Evolutionary conservation across 2,329 filamentous ascomycete genomes (phyloP), one percentile per base, ranked within the genome.

Genomic region (Diaporthe sp.): DNA sequence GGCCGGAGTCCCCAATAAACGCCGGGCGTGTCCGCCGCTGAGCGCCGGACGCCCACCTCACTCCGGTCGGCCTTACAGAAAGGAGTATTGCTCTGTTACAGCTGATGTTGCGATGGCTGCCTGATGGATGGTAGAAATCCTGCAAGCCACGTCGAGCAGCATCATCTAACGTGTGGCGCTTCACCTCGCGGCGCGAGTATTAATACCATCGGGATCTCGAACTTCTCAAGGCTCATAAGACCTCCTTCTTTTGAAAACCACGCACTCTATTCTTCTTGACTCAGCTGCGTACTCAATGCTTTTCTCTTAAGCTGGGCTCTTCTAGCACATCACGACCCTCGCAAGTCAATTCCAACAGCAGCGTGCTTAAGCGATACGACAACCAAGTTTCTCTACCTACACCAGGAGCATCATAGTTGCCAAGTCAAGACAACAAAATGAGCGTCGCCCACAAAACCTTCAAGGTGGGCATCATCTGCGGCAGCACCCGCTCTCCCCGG

Each of bases 401-500:
- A 25, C 55, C n/a, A n/a, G 13, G 19, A 44, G 3, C 51, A 19
- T 34, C 2, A 1, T 22, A 19, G 13, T 19, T n/a, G 9, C 17
- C 57, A 2, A 25, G 3, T 22, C 31, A 31, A 31, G 2, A 25
- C 9, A 9, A 37, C 51, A 74, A 49, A 6, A 74, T 70, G 71
- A 22, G 6, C 17, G 28, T 19, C 22, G 9, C 62, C 17, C n/a
- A 22, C 0, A 77, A 76, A 42, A 68, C 76, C 6, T 73, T 76
- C 76, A 77, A 73, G 44, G 75, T 80, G 62, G 80, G 79, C 72
- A 76, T 81, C 77, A 79, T 81, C 73, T 79, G 77, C 59, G 79
- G 79, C 74, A 79, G 78, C 65, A 78, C 78, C 22, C 80, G 80
- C 61, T 71, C 75, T n/a, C 74, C 79, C 53, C 80, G 80, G 12